Conservation (phyloP, 2,329 filamentous ascomycete genomes). For the Talaromyces sp. region DNA sequence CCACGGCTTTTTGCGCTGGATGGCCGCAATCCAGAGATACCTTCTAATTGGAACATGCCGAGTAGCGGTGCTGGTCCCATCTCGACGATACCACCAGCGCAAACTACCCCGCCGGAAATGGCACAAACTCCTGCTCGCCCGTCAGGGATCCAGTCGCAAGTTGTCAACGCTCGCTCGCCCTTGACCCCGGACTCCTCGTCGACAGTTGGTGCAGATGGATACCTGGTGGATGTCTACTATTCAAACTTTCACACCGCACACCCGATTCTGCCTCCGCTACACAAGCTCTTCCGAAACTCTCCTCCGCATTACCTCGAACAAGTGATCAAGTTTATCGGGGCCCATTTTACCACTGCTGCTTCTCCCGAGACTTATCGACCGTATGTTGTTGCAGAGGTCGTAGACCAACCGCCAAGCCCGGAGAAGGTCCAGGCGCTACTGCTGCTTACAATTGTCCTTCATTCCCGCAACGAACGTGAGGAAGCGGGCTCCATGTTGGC, state of each 20-base stretch:
- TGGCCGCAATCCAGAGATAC: conserved; percentile 29
- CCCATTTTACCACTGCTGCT: conserved; percentile 47
- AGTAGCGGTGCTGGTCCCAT: conserved; percentile 17
- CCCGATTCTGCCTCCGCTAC: conserved; percentile 52
- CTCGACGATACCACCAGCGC: conserved; percentile 16
- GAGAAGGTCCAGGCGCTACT: conserved; percentile 74
- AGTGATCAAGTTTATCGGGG: conserved; percentile 55
- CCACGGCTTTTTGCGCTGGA: conserved; percentile 32
- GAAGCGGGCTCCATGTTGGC: conserved; percentile 64
- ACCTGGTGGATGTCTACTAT: conserved; percentile 53
- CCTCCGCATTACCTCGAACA: conserved; percentile 46
- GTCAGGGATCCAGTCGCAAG: not conserved
- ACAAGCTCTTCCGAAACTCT: conserved; percentile 33
- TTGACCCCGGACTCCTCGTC: conserved; percentile 33
- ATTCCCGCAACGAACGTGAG: conserved; percentile 68
- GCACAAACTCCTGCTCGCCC: not conserved
- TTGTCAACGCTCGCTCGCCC: conserved; percentile 17
- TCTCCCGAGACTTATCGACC: conserved; percentile 43
- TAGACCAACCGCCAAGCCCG: conserved; percentile 43
- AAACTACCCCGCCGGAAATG: conserved; percentile 2
- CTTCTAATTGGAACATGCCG: conserved; percentile 33
- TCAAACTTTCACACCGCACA: conserved; percentile 53
- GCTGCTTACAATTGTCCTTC: conserved; percentile 70
- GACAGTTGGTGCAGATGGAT: conserved; percentile 29
- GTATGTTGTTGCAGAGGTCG: conserved; percentile 26